Conservation (phyloP, 257 asterid species). For the Solanum peruvianum region DNA sequence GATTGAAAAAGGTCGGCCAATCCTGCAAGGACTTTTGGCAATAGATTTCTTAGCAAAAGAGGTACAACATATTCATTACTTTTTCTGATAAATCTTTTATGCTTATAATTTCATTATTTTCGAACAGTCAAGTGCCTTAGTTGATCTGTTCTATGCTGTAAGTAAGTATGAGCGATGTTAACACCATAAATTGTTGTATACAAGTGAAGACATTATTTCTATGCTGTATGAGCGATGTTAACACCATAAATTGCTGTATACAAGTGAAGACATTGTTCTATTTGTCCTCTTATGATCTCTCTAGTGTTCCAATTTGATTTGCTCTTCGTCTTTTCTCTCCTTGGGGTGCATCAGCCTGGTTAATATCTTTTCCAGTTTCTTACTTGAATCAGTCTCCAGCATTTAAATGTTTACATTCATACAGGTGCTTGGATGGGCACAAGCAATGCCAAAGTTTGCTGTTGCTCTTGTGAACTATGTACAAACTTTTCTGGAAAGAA, state of each 20-base stretch:
- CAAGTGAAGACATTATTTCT: background rate
- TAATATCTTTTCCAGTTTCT: background rate
- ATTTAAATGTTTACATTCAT: background rate
- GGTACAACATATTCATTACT: constrained; percentile 30
- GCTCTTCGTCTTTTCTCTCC: background rate
- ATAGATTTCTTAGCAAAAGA: constrained; percentile 92
- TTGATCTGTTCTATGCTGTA: background rate
- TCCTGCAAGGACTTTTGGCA: constrained; percentile 91
- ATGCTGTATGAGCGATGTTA: background rate
- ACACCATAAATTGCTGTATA: background rate
- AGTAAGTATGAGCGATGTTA: background rate
- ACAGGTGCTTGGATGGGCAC: constrained; percentile 98
- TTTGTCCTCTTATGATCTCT: background rate
- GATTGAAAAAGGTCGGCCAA: constrained; percentile 88
- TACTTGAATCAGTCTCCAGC: background rate
- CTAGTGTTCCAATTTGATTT: background rate
- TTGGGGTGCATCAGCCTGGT: background rate
- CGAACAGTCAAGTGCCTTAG: background rate
- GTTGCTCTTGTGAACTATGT: constrained; percentile 76
- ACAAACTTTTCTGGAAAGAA: constrained; percentile 90
- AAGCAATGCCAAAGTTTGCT: constrained; percentile 98
- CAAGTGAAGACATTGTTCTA: background rate
- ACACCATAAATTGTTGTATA: background rate
- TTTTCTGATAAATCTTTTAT: background rate
- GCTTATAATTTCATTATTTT: background rate